Evolutionary conservation across 2,329 filamentous ascomycete species (phyloP), one percentile per base, ranked within the genome.

Genomic region (Fusarium tjaetaba): DNA sequence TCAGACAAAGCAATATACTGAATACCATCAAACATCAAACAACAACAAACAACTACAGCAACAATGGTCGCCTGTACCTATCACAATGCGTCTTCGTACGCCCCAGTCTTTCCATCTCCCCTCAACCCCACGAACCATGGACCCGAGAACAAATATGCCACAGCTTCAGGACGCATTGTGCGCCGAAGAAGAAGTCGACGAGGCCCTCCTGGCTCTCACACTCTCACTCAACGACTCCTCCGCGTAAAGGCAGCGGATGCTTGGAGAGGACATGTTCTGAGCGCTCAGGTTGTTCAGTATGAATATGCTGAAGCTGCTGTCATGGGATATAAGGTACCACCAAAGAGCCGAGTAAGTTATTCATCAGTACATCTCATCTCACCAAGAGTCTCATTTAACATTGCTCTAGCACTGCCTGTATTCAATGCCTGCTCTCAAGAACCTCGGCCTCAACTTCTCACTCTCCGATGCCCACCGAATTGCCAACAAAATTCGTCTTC

Each of bases 181-280:
- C 70, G 75, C n/a, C 69, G 68, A 59, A 77, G 76, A 70, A 68
- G 74, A 6, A 63, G 55, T 43, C 56, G 70, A 41, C 69, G 71
- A 55, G 51, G 74, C 22, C 68, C 68, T 52, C 71, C 70, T 46
- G 61, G 71, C 43, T 76, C 77, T 28, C 73, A 80, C 59, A 85
- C 84, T 65, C 84, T 85, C 28, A 82, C 83, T 2, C 79, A 86
- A 72, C 78, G 78, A 36, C 74, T 86, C 24, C 80, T 86, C 64
- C 80, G 85, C 34, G 79, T 81, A 63, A 85, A 85, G 70, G 85
- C 83, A 4, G 83, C 82, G 10, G 78, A 79, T 60, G 84, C 84
- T 11, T 85, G 83, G 83, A 80, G 77, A 24, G 81, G 80, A 38
- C 79, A 82, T 72, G 77, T 79, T 20, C 71, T 81, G 46, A 77